Evolutionary conservation across 139 green algal genomes (phyloP).

Genomic region (Picochlorum sp.): DNA sequence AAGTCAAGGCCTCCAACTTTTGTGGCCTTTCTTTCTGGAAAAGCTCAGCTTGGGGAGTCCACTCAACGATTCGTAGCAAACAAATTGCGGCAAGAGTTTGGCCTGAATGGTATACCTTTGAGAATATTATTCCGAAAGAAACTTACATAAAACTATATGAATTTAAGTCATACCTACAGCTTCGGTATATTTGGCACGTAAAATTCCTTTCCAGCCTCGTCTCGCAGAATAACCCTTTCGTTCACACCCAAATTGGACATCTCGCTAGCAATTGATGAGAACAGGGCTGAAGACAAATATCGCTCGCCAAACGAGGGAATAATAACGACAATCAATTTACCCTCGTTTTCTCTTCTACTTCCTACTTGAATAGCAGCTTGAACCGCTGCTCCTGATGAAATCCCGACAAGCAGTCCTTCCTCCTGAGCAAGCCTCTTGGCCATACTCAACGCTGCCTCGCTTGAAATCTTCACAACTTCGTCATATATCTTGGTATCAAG

Average conservation of each 20-base stretch:
- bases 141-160: not conserved
- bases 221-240: constrained; percentile 49
- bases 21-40: constrained; percentile 42
- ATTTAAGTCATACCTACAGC: not conserved
- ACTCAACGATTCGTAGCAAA: constrained; percentile 6
- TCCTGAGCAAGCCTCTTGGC: constrained; percentile 49
- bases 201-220: constrained; percentile 49
- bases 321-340: constrained; percentile 40
- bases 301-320: constrained; percentile 28
- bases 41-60: not conserved
- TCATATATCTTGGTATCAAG: constrained; percentile 79
- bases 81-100: constrained; percentile 14
- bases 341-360: constrained; percentile 30
- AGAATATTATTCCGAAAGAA: constrained; percentile 7
- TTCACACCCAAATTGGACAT: constrained; percentile 54
- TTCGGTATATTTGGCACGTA: constrained; percentile 36
- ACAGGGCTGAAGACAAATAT: constrained; percentile 61
- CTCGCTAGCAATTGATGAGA: constrained; percentile 36
- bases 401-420: constrained; percentile 59
- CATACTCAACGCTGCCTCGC: constrained; percentile 47
- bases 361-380: constrained; percentile 30
- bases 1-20: constrained; percentile 68
- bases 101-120: constrained; percentile 13
- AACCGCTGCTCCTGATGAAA: constrained; percentile 47
- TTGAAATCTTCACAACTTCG: constrained; percentile 75